Percentiles rank a stretch among this genome's conserved stretches.
These are phyloP conservation scores for Zasmidium angulare DNA, from an alignment of 2,329 filamentous ascomycete species.

Conservation along the genomic window DNA sequence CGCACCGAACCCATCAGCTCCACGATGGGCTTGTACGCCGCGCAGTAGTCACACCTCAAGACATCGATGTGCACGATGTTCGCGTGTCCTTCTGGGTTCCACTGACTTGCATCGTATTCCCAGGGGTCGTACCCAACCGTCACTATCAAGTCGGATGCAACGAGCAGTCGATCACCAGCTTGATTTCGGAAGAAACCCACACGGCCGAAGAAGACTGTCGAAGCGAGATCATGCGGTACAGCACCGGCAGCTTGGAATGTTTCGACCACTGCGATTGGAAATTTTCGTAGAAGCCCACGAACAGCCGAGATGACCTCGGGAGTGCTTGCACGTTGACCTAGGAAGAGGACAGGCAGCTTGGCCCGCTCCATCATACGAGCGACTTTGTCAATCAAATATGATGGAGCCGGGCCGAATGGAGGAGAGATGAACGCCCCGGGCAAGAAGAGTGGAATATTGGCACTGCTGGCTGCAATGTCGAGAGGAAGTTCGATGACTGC, in stretches of 20 bases:
- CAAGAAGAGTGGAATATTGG: constrained; percentile 44
- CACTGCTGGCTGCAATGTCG: constrained; percentile 44
- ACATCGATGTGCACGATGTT: constrained; percentile 49
- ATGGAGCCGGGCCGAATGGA: constrained; percentile 41
- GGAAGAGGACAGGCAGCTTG: constrained; percentile 45
- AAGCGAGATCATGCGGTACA: constrained; percentile 43
- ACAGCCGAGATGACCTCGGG: constrained; percentile 43
- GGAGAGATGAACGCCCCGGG: constrained; percentile 42
- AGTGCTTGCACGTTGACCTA: constrained; percentile 46
- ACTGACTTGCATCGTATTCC: constrained; percentile 48
- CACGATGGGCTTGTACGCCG: constrained; percentile 42
- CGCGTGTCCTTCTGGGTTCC: constrained; percentile 42
- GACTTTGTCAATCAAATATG: constrained; percentile 34
- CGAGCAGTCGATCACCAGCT: constrained; percentile 47
- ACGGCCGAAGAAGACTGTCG: constrained; percentile 48
- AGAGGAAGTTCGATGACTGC: constrained; percentile 47
- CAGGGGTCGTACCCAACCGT: constrained; percentile 50
- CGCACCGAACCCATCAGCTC: constrained; percentile 47
- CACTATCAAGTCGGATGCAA: constrained; percentile 46
- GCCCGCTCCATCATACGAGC: constrained; percentile 36
- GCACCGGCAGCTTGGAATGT: constrained; percentile 53
- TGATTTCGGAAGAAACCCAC: constrained; percentile 53
- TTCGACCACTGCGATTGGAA: constrained; percentile 49
- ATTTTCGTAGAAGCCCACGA: constrained; percentile 42
- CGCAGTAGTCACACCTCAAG: constrained; percentile 41